Percentiles rank a stretch among this genome's conserved stretches.
These are phyloP conservation scores for Diaporthe nobilis DNA, from an alignment of 2,329 filamentous ascomycete species.

Conservation along the genomic window DNA sequence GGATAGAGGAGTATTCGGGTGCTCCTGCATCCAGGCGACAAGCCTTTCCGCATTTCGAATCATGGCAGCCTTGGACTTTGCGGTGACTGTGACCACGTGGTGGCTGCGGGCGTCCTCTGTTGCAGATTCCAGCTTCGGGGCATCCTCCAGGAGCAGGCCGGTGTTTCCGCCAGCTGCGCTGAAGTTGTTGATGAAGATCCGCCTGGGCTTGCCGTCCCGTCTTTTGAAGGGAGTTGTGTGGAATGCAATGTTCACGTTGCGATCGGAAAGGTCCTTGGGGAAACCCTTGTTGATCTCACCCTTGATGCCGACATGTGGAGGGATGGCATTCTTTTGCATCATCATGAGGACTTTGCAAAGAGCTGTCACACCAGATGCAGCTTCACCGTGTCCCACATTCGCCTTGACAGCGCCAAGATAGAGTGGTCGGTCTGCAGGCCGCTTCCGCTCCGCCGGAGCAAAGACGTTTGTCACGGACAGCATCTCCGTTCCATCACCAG, in stretches of 20 bases:
- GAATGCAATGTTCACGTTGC: constrained; percentile 72
- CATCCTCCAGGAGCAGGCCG: constrained; percentile 75
- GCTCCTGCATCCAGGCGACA: constrained; percentile 65
- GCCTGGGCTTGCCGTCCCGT: constrained; percentile 60
- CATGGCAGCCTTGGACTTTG: constrained; percentile 69
- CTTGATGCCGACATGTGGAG: constrained; percentile 79
- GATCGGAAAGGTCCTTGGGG: constrained; percentile 68
- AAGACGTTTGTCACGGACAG: constrained; percentile 75
- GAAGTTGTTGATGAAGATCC: constrained; percentile 77
- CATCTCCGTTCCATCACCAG: constrained; percentile 88
- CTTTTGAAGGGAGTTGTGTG: constrained; percentile 66
- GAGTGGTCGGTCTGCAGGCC: constrained; percentile 65
- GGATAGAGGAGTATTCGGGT: constrained; percentile 66
- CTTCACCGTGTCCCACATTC: constrained; percentile 75
- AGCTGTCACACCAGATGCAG: constrained; percentile 73
- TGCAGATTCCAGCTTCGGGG: constrained; percentile 54
- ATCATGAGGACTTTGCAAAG: constrained; percentile 76
- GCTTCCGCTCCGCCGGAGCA: constrained; percentile 62
- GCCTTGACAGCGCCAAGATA: constrained; percentile 75
- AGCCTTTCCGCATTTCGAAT: constrained; percentile 70
- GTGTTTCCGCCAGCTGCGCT: constrained; percentile 81
- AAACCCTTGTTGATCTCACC: constrained; percentile 72
- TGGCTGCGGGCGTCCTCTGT: constrained; percentile 65
- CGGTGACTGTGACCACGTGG: constrained; percentile 73
- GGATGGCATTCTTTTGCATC: constrained; percentile 73